Conservation (phyloP, 2,329 filamentous ascomycete genomes). For the Aureobasidium sp. region DNA sequence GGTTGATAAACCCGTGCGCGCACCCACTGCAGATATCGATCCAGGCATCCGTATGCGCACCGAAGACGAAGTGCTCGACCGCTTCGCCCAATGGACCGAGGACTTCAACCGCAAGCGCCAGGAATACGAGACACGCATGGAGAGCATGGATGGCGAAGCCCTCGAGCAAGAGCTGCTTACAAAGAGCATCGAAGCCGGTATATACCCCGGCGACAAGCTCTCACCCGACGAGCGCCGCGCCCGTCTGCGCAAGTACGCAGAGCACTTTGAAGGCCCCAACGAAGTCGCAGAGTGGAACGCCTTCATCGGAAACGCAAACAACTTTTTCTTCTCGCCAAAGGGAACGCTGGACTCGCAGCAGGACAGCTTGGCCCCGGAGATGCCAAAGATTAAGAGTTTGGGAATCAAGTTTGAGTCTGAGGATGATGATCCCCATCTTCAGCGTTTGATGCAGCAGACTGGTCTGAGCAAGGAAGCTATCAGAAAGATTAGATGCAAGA, state of each 20-base stretch:
- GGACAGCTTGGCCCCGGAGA: constrained; percentile 39
- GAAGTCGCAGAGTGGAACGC: constrained; percentile 29
- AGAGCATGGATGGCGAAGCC: constrained; percentile 17
- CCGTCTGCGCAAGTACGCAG: constrained; percentile 10
- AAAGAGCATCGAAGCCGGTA: constrained; percentile 13
- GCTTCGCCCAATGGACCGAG: constrained; percentile 39
- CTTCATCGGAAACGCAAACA: constrained; percentile 38
- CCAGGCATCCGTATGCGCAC: constrained; percentile 53
- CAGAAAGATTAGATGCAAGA: constrained; percentile 54
- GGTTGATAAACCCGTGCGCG: constrained; percentile 54
- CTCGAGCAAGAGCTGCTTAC: constrained; percentile 19
- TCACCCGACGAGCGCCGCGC: constrained; percentile 14
- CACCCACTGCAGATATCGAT: constrained; percentile 40
- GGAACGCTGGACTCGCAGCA: constrained; percentile 38
- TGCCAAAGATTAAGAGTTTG: constrained; percentile 37
- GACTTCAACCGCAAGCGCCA: constrained; percentile 10
- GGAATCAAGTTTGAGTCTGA: constrained; percentile 29
- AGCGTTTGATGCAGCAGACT: constrained; percentile 48
- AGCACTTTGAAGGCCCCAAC: constrained; percentile 34
- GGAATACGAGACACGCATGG: constrained; percentile 30
- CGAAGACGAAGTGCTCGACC: constrained; percentile 51
- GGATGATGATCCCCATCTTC: constrained; percentile 36
- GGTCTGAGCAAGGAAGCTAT: constrained; percentile 44
- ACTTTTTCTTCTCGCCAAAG: constrained; percentile 37
- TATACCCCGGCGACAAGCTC: constrained; percentile 20